Evolutionary conservation across 768 basidiomycete genomes (phyloP).

Genomic region (Phylloporus scabripes): DNA sequence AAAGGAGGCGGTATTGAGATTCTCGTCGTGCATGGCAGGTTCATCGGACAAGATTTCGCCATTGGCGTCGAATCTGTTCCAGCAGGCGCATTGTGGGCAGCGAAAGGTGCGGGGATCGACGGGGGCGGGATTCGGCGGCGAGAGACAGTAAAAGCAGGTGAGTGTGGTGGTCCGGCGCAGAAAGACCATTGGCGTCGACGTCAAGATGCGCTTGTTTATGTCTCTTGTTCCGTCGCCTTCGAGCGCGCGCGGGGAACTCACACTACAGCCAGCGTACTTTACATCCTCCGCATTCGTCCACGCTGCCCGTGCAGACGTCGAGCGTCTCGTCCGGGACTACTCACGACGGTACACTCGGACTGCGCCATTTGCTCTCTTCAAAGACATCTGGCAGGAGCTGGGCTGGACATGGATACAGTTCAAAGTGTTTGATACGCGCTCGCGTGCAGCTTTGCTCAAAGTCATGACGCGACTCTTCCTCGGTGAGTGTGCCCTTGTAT

Average conservation of each 20-base stretch:
- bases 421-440: constrained; percentile 61
- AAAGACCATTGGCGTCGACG: constrained; percentile 28
- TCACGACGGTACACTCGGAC: constrained; percentile 41
- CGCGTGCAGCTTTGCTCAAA: constrained; percentile 58
- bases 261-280: constrained; percentile 71
- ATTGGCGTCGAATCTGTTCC: constrained; percentile 65
- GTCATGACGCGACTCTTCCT: constrained; percentile 59
- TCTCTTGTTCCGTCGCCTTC: constrained; percentile 51
- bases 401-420: constrained; percentile 79
- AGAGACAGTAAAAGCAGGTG: constrained; percentile 72
- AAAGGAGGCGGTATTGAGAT: constrained; percentile 64
- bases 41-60: constrained; percentile 83
- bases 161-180: constrained; percentile 50
- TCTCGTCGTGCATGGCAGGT: constrained; percentile 82
- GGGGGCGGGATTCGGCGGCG: constrained; percentile 36
- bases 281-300: constrained; percentile 70
- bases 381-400: constrained; percentile 55
- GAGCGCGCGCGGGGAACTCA: constrained; percentile 51
- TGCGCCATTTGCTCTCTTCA: constrained; percentile 66
- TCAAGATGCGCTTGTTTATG: constrained; percentile 21
- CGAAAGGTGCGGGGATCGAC: constrained; percentile 53
- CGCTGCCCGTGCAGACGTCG: constrained; percentile 60
- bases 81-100: constrained; percentile 63
- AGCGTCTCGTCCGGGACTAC: constrained; percentile 47
- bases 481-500: constrained; percentile 39